Percentiles rank a stretch among this genome's conserved stretches.
phyloP scores from a whole-genome alignment of 1,284 basidiomycete species.

The Stygiomarasmius scandens region DNA sequence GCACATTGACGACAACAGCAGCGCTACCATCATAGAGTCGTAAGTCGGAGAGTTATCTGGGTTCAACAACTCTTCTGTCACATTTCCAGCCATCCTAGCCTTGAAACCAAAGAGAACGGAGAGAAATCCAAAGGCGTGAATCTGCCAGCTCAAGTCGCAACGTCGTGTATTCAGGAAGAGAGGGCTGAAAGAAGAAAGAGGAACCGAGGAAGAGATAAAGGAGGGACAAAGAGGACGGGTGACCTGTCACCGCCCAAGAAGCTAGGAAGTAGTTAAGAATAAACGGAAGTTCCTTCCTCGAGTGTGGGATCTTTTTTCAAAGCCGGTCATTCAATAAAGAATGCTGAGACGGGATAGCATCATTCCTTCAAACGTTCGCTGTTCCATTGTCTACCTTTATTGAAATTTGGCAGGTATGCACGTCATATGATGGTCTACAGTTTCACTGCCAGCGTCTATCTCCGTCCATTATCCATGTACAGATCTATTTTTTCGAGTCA shows the following conservation, averaged over 20 bases:
- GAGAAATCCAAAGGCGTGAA: no score
- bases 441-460: background rate
- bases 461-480: background rate
- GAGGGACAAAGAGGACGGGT: background rate
- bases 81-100: background rate
- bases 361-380: background rate
- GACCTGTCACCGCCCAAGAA: background rate
- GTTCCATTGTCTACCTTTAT: background rate
- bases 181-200: background rate
- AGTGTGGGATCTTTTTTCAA: background rate
- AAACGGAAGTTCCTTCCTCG: background rate
- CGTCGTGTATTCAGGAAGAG: background rate
- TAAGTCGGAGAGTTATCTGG: background rate
- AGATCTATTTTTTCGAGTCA: background rate
- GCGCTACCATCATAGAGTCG: conserved; percentile 8
- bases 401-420: background rate
- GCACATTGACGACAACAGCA: conserved; percentile 7
- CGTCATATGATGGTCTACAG: background rate
- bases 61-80: background rate
- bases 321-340: background rate
- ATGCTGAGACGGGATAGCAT: background rate
- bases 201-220: background rate
- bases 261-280: no score
- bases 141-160: background rate
- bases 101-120: background rate